Base-by-base conservation (phyloP, 352 stramenopile species). In the Phytophthora fragariae region DNA sequence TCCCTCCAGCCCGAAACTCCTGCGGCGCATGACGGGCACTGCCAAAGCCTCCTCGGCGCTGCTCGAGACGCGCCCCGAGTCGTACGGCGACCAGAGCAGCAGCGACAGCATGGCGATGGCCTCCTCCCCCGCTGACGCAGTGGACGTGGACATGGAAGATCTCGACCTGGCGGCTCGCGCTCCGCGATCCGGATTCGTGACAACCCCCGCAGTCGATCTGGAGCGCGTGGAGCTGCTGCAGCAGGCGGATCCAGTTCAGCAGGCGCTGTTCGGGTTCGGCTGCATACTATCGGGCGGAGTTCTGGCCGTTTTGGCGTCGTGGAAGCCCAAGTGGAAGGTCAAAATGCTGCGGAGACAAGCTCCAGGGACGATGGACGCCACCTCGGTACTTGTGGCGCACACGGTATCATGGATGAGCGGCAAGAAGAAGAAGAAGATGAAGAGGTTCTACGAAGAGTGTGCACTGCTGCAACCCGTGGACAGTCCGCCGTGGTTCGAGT, bases 251-350 rank as follows among this genome's bases (percentile, higher is more conserved):
- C 3, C 57, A 1, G 58, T 75, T n/a, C 86, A 88, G 54, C 65
- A 59, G 47, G 76, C 71, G n/a, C 62, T 91, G 2, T 89, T 88
- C 54, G 33, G 79, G 19, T 69, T 84, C 27, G 69, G 62, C 6
- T 83, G 86, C 41, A 64, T 82, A 14, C 57, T 83, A 15, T 78
- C 83, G 5, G 75, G 77, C 10, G 86, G 86, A 3, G 65, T 81
- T 17, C 41, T 95, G 27, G 77, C 79, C 1, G 29, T 85, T 44
- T 41, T 88, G 24, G 76, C 72, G 31, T 71, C 83, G 24, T 95
- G 86, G 85, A 65, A 87, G 44, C 88, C 88, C 8, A 79, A 86
- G 59, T 80, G 86, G 59, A 79, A 84, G 65, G 91, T 86, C 58
- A 73, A 76, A 17, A 70, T 93, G 29, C 82, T 88, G 10, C 82